Evolutionary conservation across 2,329 filamentous ascomycete species (phyloP).

Genomic region (Mycocentrospora acerina): DNA sequence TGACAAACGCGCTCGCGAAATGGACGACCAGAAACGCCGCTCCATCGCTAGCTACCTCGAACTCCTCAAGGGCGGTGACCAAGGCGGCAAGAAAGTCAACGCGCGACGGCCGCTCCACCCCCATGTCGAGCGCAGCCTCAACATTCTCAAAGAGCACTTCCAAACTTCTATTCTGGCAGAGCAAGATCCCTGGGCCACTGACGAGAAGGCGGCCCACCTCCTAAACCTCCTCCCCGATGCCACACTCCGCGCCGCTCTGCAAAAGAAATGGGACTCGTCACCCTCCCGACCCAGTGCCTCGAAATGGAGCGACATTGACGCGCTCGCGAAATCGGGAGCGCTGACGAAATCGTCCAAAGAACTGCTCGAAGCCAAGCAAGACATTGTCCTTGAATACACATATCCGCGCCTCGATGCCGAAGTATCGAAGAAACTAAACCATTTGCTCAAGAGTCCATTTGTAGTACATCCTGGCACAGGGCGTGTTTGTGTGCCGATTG

Average conservation of each 20-base stretch:
- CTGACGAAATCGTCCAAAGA: constrained; percentile 72
- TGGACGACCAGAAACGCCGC: constrained; percentile 83
- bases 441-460: constrained; percentile 96
- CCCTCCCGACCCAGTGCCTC: constrained; percentile 72
- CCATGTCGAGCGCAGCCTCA: constrained; percentile 82
- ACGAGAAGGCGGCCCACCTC: constrained; percentile 73
- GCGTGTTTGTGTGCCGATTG: constrained; percentile 92
- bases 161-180: constrained; percentile 75
- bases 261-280: constrained; percentile 86
- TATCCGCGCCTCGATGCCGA: constrained; percentile 96
- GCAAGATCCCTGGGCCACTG: constrained; percentile 78
- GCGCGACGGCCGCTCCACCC: constrained; percentile 83
- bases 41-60: constrained; percentile 90
- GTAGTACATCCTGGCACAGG: constrained; percentile 95
- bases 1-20: constrained; percentile 77
- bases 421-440: constrained; percentile 96
- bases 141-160: constrained; percentile 83
- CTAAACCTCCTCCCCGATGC: constrained; percentile 83
- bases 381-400: constrained; percentile 95
- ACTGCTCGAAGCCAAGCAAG: constrained; percentile 87
- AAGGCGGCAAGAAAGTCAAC: constrained; percentile 85
- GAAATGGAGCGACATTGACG: constrained; percentile 95
- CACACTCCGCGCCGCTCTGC: constrained; percentile 72
- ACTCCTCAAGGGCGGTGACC: constrained; percentile 80
- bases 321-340: constrained; percentile 73